phyloP scores from a whole-genome alignment of 1,284 basidiomycete genomes.

The Trichosporon coremiiforme region DNA sequence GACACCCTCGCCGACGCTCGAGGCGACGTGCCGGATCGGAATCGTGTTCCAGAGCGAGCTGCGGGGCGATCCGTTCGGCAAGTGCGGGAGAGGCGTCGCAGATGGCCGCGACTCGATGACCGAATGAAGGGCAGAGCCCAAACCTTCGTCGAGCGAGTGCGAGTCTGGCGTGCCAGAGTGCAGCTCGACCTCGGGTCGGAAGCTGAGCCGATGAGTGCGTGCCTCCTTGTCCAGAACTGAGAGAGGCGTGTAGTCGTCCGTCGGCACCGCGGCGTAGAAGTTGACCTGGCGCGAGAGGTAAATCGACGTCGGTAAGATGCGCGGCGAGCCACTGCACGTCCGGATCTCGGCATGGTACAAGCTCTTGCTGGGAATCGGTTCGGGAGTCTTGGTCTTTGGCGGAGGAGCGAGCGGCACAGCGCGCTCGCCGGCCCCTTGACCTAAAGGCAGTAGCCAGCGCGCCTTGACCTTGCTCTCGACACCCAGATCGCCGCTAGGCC shows the following conservation, averaged over 20 bases:
- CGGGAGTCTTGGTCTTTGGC: not conserved
- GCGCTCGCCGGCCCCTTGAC: conserved; percentile 58
- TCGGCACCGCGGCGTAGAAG: conserved; percentile 68
- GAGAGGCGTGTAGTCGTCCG: conserved; percentile 76
- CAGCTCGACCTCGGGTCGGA: conserved; percentile 70
- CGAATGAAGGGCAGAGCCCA: conserved; percentile 70
- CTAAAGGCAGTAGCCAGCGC: conserved; percentile 67
- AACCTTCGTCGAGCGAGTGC: conserved; percentile 72
- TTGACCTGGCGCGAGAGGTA: conserved; percentile 80
- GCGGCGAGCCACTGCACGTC: conserved; percentile 64
- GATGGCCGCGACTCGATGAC: conserved; percentile 61
- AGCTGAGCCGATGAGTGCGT: conserved; percentile 65
- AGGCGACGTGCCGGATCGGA: conserved; percentile 50
- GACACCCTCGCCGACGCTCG: conserved; percentile 48
- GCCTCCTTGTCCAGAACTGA: conserved; percentile 68
- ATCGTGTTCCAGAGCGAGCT: conserved; percentile 39
- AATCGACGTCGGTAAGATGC: conserved; percentile 68
- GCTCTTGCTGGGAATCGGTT: conserved; percentile 58
- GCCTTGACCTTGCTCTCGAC: conserved; percentile 64
- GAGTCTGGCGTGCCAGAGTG: conserved; percentile 43
- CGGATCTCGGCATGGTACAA: conserved; percentile 77
- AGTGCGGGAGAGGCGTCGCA: conserved; percentile 67
- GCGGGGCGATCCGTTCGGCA: conserved; percentile 66
- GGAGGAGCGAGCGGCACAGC: conserved; percentile 7
- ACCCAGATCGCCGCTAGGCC: conserved; percentile 57